phyloP scores from a whole-genome alignment of 148 eudicot genomes.

The Rhododendron molle region DNA sequence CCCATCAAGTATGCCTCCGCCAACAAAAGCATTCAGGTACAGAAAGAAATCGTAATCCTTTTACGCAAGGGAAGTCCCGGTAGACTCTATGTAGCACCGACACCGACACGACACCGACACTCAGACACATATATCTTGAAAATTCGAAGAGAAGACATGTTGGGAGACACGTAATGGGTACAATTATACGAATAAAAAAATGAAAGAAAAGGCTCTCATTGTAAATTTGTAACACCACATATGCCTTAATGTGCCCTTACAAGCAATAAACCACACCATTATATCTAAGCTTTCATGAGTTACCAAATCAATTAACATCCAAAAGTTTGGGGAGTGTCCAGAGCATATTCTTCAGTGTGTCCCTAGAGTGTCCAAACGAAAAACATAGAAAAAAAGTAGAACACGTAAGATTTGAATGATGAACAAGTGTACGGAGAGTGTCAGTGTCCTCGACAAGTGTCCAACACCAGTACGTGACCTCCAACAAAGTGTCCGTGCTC shows the following conservation, averaged over 20 bases:
- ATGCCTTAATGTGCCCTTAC: neutral
- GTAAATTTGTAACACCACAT: neutral
- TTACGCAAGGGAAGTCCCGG: neutral
- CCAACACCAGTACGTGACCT: neutral
- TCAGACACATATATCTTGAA: neutral
- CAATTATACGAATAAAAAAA: neutral
- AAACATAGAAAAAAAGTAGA: neutral
- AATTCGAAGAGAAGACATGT: neutral
- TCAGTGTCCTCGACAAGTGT: neutral
- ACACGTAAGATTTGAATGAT: neutral
- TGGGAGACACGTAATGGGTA: neutral
- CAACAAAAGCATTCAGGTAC: neutral
- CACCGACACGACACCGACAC: neutral
- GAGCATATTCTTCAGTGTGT: neutral
- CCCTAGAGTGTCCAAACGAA: neutral
- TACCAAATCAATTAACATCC: neutral
- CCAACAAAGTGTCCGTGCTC: neutral
- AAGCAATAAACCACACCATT: neutral
- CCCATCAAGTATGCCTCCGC: neutral
- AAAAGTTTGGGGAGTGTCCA: neutral
- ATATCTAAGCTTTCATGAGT: neutral
- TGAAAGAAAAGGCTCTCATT: neutral
- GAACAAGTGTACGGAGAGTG: neutral
- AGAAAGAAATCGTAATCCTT: neutral
- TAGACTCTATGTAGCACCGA: neutral